phyloP scores from a whole-genome alignment of 1,284 basidiomycete species.

The Exsudoporus floridanus region DNA sequence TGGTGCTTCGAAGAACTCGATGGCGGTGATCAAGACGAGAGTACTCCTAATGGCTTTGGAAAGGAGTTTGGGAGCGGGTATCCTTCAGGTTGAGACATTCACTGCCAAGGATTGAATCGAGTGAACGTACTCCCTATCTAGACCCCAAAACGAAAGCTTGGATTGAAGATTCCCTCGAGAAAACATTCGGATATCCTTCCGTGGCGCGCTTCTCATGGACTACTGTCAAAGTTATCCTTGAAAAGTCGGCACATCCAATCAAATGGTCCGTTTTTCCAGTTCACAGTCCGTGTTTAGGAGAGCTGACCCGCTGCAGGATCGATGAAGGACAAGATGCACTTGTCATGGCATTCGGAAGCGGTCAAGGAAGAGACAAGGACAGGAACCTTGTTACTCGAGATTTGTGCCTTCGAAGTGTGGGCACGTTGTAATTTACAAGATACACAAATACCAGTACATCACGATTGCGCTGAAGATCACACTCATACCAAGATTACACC shows the following conservation, averaged over 20 bases:
- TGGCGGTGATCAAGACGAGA: constrained; percentile 11
- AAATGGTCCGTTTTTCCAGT: constrained; percentile 62
- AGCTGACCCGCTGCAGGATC: constrained; percentile 48
- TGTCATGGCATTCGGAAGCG: constrained; percentile 68
- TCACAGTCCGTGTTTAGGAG: background rate
- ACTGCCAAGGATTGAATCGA: background rate
- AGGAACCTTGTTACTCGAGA: constrained; percentile 69
- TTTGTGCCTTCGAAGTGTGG: constrained; percentile 68
- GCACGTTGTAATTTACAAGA: constrained; percentile 36
- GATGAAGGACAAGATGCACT: constrained; percentile 81
- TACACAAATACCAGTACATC: constrained; percentile 14
- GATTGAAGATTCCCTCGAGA: constrained; percentile 76
- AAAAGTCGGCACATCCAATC: constrained; percentile 74
- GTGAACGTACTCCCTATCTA: constrained; percentile 28
- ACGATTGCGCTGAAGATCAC: background rate
- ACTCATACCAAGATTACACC: background rate
- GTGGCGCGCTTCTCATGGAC: constrained; percentile 96
- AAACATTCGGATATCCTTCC: constrained; percentile 90
- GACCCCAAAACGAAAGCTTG: constrained; percentile 94
- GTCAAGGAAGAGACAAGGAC: constrained; percentile 67
- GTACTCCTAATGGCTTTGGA: constrained; percentile 44
- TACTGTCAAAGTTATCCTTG: constrained; percentile 85
- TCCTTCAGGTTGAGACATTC: constrained; percentile 63
- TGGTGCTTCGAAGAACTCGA: constrained; percentile 76
- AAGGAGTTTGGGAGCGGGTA: constrained; percentile 79